phyloP scores from a whole-genome alignment of 352 stramenopile species.

The Blastocystis sp. region DNA sequence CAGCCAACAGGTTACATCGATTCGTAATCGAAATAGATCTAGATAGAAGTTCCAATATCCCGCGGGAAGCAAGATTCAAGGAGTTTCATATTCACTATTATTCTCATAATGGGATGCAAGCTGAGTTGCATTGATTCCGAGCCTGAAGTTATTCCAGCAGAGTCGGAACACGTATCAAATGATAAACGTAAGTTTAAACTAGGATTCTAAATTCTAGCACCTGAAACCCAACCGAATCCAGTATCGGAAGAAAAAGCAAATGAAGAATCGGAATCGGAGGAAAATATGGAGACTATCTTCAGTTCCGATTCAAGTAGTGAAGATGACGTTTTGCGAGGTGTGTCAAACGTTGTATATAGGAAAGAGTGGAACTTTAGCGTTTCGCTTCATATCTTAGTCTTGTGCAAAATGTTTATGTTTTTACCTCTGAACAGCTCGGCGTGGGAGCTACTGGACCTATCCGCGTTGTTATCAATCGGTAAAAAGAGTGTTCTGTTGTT shows the following conservation, averaged over 20 bases:
- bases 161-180: not conserved
- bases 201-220: not conserved
- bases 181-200: not conserved
- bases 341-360: constrained; percentile 45
- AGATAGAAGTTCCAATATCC: not conserved
- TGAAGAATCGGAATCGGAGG: not conserved
- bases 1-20: not conserved
- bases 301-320: not conserved
- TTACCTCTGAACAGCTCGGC: constrained; percentile 28
- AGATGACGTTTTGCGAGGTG: constrained; percentile 25
- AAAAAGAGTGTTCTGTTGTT: not conserved
- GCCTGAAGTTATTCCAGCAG: not conserved
- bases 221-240: not conserved
- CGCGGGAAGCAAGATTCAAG: not conserved
- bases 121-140: not conserved
- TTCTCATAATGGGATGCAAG: not conserved
- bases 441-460: constrained; percentile 40
- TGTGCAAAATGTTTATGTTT: constrained; percentile 52
- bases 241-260: not conserved
- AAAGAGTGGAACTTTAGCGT: not conserved
- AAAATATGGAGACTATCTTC: not conserved
- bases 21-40: not conserved
- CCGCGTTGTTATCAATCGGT: constrained; percentile 42
- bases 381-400: not conserved
- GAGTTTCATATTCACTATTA: not conserved